Percentiles rank a stretch among this genome's conserved stretches.
These are phyloP conservation scores for Collariella sp. DNA, from an alignment of 495 filamentous ascomycete species.

Conservation along the genomic window DNA sequence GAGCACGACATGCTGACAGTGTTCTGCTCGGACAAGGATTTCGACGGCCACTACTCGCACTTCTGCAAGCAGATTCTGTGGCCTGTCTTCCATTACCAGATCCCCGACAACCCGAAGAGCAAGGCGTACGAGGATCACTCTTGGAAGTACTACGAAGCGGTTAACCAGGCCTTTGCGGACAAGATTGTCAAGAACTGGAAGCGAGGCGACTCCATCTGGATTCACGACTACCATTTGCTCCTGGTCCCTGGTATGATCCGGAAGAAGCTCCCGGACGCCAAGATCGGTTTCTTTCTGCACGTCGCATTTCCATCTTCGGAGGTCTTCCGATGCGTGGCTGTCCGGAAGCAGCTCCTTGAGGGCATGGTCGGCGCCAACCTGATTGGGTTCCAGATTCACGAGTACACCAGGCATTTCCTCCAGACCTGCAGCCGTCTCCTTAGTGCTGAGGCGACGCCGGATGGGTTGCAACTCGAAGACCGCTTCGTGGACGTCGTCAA, in stretches of 20 bases:
- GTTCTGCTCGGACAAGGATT: conserved; percentile 77
- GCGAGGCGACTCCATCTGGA: conserved; percentile 81
- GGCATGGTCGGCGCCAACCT: conserved; percentile 87
- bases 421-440: conserved; percentile 88
- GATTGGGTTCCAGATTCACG: conserved; percentile 83
- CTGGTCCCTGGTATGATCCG: conserved; percentile 89
- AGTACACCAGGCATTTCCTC: conserved; percentile 88
- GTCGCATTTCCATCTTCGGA: conserved; percentile 93
- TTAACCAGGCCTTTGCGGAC: conserved; percentile 87
- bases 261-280: conserved; percentile 74
- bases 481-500: conserved; percentile 80
- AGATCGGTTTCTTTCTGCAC: conserved; percentile 93
- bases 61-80: conserved; percentile 88
- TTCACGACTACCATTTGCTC: conserved; percentile 89
- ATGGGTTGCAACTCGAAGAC: conserved; percentile 84
- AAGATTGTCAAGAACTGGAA: conserved; percentile 86
- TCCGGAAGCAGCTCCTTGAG: conserved; percentile 74
- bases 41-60: conserved; percentile 85
- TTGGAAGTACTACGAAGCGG: conserved; percentile 83
- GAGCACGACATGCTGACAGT: conserved; percentile 76
- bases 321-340: conserved; percentile 81
- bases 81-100: conserved; percentile 94
- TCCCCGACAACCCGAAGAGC: conserved; percentile 93
- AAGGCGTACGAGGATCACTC: conserved; percentile 95
- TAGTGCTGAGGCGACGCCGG: conserved; percentile 73